A percentile compares a stretch with the other conserved stretches of the same genome.
phyloP scores from a whole-genome alignment of 768 basidiomycete genomes.

The Erythrobasidium yunnanense region DNA sequence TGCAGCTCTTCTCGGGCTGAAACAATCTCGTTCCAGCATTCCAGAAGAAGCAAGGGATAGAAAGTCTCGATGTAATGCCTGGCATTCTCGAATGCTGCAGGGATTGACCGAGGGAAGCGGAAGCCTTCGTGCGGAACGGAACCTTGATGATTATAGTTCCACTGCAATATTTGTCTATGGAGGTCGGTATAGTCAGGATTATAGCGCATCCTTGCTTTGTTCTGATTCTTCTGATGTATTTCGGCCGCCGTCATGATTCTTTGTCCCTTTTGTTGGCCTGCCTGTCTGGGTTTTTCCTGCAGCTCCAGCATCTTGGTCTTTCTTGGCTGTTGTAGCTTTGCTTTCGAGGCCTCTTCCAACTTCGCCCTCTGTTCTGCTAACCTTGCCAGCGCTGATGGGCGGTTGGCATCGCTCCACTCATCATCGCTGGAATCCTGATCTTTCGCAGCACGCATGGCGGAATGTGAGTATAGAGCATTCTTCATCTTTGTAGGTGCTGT shows the following conservation, averaged over 20 bases:
- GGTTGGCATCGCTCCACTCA: constrained; percentile 21
- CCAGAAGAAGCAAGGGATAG: constrained; percentile 71
- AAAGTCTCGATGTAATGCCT: constrained; percentile 63
- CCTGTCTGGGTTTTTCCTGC: not conserved
- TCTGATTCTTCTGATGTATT: constrained; percentile 3
- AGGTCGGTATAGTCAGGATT: constrained; percentile 72
- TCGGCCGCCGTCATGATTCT: constrained; percentile 23
- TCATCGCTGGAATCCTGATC: constrained; percentile 10
- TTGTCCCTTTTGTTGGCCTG: constrained; percentile 13
- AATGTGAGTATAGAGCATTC: constrained; percentile 21
- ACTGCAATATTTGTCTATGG: constrained; percentile 66
- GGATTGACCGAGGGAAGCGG: constrained; percentile 36
- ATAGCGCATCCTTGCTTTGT: constrained; percentile 51
- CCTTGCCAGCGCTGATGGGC: not conserved
- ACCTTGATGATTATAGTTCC: constrained; percentile 67
- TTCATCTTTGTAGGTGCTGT: constrained; percentile 15
- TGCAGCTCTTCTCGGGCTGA: constrained; percentile 61
- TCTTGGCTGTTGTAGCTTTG: constrained; percentile 20
- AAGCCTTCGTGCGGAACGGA: constrained; percentile 50
- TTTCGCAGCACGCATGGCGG: constrained; percentile 21
- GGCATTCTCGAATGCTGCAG: constrained; percentile 54
- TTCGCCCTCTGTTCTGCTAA: constrained; percentile 3
- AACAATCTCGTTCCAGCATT: constrained; percentile 78
- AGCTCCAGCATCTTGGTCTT: constrained; percentile 15
- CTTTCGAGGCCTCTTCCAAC: not conserved